Evolutionary conservation across 2,329 filamentous ascomycete genomes (phyloP).

Genomic region (Biscogniauxia mediterranea): DNA sequence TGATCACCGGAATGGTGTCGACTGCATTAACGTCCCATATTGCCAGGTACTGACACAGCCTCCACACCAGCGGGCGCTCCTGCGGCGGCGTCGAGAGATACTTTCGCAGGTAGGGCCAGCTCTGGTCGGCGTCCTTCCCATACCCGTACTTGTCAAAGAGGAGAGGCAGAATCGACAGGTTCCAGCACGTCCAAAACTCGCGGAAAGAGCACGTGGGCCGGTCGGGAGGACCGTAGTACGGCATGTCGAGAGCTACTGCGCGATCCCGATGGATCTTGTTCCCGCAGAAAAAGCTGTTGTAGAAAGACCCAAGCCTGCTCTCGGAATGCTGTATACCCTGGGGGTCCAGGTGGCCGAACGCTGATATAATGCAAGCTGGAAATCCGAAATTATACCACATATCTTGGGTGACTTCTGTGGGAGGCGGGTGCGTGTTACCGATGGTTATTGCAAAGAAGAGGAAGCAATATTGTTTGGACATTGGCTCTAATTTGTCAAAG

Average conservation of each 20-base stretch:
- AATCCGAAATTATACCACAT: neutral
- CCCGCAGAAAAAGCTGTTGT: neutral
- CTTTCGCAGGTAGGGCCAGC: neutral
- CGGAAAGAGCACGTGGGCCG: neutral
- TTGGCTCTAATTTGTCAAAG: neutral
- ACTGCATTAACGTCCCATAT: neutral
- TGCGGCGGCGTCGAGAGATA: neutral
- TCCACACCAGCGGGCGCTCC: neutral
- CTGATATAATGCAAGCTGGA: neutral
- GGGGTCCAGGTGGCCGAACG: no score
- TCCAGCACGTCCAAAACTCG: neutral
- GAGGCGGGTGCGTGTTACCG: neutral
- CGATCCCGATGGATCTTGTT: neutral
- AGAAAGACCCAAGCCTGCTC: neutral
- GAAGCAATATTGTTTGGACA: neutral
- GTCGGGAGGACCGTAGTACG: neutral
- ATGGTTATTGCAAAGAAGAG: neutral
- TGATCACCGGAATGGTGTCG: neutral
- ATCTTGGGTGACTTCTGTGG: neutral
- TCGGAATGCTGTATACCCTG: neutral
- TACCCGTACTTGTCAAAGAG: neutral
- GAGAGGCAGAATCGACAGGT: neutral
- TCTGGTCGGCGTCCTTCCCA: neutral
- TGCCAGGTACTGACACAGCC: neutral
- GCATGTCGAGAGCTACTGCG: neutral